phyloP scores from a whole-genome alignment of 805 yeast genomes.

The Yarrowia bubula region DNA sequence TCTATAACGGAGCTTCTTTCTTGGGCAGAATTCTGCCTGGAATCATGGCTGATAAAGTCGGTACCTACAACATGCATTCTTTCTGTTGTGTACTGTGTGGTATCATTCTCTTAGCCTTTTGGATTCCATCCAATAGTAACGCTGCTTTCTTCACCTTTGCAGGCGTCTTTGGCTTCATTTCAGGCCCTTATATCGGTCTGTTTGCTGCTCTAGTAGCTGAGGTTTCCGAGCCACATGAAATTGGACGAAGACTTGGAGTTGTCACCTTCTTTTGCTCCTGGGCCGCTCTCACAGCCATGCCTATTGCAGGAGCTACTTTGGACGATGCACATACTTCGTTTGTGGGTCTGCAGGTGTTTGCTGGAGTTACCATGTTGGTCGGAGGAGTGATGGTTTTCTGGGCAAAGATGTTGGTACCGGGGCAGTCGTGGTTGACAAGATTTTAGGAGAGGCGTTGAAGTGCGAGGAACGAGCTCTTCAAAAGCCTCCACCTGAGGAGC shows the following conservation, averaged over 20 bases:
- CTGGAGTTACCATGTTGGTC: slow-evolving; percentile 23
- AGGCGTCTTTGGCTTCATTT: slow-evolving; percentile 54
- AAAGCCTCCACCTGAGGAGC: no score
- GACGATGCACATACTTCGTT: background rate
- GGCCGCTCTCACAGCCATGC: slow-evolving; percentile 42
- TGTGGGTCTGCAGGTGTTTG: slow-evolving; percentile 20
- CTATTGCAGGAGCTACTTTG: slow-evolving; percentile 40
- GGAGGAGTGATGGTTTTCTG: slow-evolving; percentile 7
- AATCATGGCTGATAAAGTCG: slow-evolving; percentile 51
- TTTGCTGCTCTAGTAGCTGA: slow-evolving; percentile 70
- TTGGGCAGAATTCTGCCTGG: slow-evolving; percentile 59
- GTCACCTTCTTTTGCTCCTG: slow-evolving; percentile 50
- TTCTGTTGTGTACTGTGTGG: slow-evolving; percentile 47
- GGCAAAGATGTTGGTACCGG: background rate
- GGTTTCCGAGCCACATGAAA: slow-evolving; percentile 58
- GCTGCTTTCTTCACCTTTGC: slow-evolving; percentile 51
- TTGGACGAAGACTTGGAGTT: slow-evolving; percentile 68
- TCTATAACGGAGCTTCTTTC: slow-evolving; percentile 50
- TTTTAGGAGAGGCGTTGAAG: background rate
- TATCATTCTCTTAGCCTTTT: slow-evolving; percentile 52
- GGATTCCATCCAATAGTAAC: slow-evolving; percentile 51
- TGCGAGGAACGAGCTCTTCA: background rate
- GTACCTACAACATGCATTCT: slow-evolving; percentile 57
- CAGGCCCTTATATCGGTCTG: slow-evolving; percentile 60
- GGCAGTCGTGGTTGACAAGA: background rate